Conservation (phyloP, 192 early-diverging fungal species). For the Martensiomyces pterosporus region DNA sequence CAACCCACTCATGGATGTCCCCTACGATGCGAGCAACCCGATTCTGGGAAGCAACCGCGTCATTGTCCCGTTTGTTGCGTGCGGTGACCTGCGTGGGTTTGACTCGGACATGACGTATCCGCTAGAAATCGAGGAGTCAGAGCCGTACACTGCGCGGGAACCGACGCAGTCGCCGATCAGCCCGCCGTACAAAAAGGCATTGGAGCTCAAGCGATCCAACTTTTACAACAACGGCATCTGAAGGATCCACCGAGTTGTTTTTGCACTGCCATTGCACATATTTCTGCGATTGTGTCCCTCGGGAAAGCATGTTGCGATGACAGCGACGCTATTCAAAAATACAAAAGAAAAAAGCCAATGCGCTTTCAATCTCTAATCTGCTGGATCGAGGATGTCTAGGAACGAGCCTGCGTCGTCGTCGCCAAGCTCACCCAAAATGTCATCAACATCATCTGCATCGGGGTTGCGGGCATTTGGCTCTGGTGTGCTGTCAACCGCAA, state of each 20-base stretch:
- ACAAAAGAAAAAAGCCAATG: no score
- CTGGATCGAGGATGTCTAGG: conserved; percentile 18
- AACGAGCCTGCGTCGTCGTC: conserved; percentile 3
- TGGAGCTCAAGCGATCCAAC: conserved; percentile 69
- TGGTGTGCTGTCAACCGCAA: neutral
- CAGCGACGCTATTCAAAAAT: no score
- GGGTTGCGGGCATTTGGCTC: neutral
- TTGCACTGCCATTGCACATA: neutral
- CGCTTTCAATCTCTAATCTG: conserved; percentile 2
- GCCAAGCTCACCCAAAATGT: conserved; percentile 1
- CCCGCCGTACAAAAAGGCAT: conserved; percentile 82
- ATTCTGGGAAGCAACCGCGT: conserved; percentile 67
- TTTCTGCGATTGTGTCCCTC: no score
- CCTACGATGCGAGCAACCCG: conserved; percentile 66
- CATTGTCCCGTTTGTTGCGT: conserved; percentile 86
- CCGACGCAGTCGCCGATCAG: conserved; percentile 83
- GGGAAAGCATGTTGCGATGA: no score
- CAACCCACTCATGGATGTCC: conserved; percentile 80
- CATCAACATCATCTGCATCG: conserved; percentile 7
- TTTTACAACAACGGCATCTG: conserved; percentile 72
- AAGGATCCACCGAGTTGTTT: no score
- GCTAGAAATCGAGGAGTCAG: conserved; percentile 49
- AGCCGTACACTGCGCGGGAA: conserved; percentile 52
- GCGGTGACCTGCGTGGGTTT: conserved; percentile 84
- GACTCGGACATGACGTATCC: conserved; percentile 87